Evolutionary conservation across 805 yeast species (phyloP), one percentile per base, ranked within the genome.

Genomic region (Kuraishia cidri): DNA sequence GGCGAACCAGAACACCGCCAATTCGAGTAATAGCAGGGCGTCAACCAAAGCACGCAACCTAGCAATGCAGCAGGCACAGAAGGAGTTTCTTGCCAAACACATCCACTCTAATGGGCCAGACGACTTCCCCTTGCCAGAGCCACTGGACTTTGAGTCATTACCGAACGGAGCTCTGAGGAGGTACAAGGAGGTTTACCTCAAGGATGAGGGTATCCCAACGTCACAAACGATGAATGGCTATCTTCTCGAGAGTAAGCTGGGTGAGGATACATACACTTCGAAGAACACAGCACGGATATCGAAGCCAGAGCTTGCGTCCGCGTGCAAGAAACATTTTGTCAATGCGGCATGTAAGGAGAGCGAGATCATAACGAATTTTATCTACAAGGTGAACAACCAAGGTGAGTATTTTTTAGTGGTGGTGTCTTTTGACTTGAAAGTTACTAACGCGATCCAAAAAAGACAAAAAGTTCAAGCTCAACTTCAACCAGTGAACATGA

Each of bases 301-400:
- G 30, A 81, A 78, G 50, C 59, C 59, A 3, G 83, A 76, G 39
- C 64, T 80, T 21, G 80, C 85, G 0, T 54, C 52, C 2, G 67
- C 66, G 17, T 75, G 78, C 17, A 79, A 75, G 54, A 70, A 68
- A 35, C 97, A 90, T 54, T 85, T 88, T 44, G 45, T 66, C 41
- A 62, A 52, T 23, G 54, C 48, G 32, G 38, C 62, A 17, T 75
- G 76, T 3, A 76, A 83, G 44, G 98, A 90, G 48, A 75, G 79
- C 37, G 97, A 90, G 45, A 75, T 82, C 21, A 76, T 90, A 25
- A 85, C 95, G 24, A 87, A 83, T 46, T 92, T 90, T 51, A 64
- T 92, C 35, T 92, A 90, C 59, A 79, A 83, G 46, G 87, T 85
- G 33, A 76, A 75, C 47, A 79, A 85, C 48, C 84, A 83, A 45